These are phyloP conservation scores for Sugiyamaella qingdaonensis DNA, from an alignment of 805 yeast species.

Conservation along the genomic window DNA sequence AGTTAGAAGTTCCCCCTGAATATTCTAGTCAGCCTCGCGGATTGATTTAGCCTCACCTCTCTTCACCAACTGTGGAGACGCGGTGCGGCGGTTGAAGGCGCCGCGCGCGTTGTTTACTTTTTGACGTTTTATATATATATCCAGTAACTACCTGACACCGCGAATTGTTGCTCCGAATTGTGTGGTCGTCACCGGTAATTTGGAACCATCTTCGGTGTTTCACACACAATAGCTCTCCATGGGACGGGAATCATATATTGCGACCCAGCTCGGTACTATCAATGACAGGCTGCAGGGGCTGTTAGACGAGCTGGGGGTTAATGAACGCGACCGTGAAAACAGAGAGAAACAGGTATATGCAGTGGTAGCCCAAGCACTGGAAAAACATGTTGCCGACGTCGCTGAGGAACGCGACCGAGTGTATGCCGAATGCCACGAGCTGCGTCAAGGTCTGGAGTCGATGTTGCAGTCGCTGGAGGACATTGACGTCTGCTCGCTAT, in stretches of 20 bases:
- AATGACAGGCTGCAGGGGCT: slow-evolving; percentile 26
- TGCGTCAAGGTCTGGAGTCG: slow-evolving; percentile 16
- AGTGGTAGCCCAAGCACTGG: slow-evolving; percentile 26
- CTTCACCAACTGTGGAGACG: background rate
- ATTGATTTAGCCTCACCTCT: background rate
- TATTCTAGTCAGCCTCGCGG: too few species aligned
- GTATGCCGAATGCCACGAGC: slow-evolving; percentile 20
- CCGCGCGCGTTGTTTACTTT: background rate
- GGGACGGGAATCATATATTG: slow-evolving; percentile 23
- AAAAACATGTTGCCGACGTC: slow-evolving; percentile 27
- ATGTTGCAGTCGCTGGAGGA: slow-evolving; percentile 25
- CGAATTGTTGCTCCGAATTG: background rate
- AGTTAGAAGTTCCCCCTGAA: background rate
- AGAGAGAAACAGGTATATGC: slow-evolving; percentile 27
- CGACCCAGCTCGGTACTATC: slow-evolving; percentile 26
- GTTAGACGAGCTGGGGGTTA: slow-evolving; percentile 25
- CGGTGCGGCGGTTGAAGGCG: background rate
- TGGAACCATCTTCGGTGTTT: background rate
- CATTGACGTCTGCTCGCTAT: slow-evolving; percentile 13
- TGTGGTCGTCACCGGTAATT: background rate
- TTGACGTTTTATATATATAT: background rate
- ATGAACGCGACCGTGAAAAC: slow-evolving; percentile 20
- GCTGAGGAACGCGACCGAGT: slow-evolving; percentile 26
- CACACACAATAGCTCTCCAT: background rate
- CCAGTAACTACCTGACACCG: background rate